Base-by-base conservation (phyloP, 2,329 filamentous ascomycete species). In the Aspergillus sp. region DNA sequence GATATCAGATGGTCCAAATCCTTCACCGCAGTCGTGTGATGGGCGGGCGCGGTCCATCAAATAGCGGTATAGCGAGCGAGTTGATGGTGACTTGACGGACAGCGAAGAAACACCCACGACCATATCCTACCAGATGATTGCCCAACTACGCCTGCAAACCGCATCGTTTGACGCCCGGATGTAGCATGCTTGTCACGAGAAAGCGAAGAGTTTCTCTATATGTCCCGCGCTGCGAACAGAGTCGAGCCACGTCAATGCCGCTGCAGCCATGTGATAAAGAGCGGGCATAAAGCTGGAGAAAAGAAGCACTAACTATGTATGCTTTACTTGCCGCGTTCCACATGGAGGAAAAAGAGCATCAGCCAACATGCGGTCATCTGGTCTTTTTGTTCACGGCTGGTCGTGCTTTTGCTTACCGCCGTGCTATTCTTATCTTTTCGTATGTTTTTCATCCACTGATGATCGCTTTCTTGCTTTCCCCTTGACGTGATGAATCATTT, bases 181-280 rank as follows among this genome's bases (percentile, higher is more conserved):
- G 40, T 42, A 13, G 4, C 19, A 22, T 19, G 19, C 11, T 20
- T 42, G 50, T 58, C 57, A 58, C 52, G 54, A 56, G 55, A 54
- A 54, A 44, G 17, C 24, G 35, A 44, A n/a, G 44, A 41, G 19
- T 24, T 47, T 54, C 47, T 47, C 40, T 40, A 32, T 35, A 19
- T n/a, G 50, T 50, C 50, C 53, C 50, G 51, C 51, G 45, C 46
- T 38, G 51, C 51, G 52, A 59, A 57, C 50, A 51, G 49, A 59
- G 52, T 50, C 45, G 50, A 57, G 57, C 55, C 57, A 59, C 57
- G 57, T 59, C 57, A 55, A 53, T 55, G 22, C 38, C 40, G 17
- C 33, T 33, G 20, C 30, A 49, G 33, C 57, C 57, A 57, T 57
- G 57, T 59, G 57, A 59, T 51, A 22, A 42, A 22, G 35, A 38